Evolutionary conservation across 1,284 basidiomycete species (phyloP).

Genomic region (Serendipita sp.): DNA sequence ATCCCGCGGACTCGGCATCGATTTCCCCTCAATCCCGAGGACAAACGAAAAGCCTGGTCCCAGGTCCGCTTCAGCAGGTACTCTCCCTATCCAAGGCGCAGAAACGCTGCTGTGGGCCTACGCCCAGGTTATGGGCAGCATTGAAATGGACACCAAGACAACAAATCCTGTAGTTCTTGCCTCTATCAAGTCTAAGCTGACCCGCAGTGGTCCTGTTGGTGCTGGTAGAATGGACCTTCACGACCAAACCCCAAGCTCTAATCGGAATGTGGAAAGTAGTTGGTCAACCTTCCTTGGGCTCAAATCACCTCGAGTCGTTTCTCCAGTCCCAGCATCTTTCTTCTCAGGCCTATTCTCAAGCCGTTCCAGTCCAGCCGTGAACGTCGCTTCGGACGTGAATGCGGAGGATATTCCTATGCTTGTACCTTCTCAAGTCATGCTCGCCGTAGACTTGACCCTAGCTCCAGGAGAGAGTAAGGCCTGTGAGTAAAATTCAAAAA

Average conservation of each 20-base stretch:
- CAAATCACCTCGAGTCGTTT: slow-evolving; percentile 13
- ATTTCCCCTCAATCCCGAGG: slow-evolving; percentile 5
- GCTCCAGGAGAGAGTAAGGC: slow-evolving; percentile 67
- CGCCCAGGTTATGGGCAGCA: slow-evolving; percentile 62
- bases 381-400: slow-evolving; percentile 16
- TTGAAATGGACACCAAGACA: slow-evolving; percentile 28
- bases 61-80: slow-evolving; percentile 11
- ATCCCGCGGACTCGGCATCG: slow-evolving; percentile 9
- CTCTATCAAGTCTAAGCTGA: not conserved
- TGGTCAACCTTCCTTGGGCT: not conserved
- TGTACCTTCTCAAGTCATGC: slow-evolving; percentile 67
- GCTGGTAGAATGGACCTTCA: slow-evolving; percentile 68
- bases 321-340: slow-evolving; percentile 31
- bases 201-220: slow-evolving; percentile 38
- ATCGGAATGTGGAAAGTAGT: not conserved
- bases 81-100: slow-evolving; percentile 25
- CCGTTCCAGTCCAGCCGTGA: slow-evolving; percentile 23
- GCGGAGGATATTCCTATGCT: slow-evolving; percentile 57
- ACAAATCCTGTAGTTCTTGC: not conserved
- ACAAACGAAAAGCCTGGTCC: not conserved
- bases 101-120: slow-evolving; percentile 79
- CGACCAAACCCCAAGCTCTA: slow-evolving; percentile 16
- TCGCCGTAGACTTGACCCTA: slow-evolving; percentile 68
- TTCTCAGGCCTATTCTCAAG: slow-evolving; percentile 42
- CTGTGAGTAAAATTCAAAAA: slow-evolving; percentile 38